Evolutionary conservation across 805 yeast species (phyloP).

Genomic region (Candida ficus): DNA sequence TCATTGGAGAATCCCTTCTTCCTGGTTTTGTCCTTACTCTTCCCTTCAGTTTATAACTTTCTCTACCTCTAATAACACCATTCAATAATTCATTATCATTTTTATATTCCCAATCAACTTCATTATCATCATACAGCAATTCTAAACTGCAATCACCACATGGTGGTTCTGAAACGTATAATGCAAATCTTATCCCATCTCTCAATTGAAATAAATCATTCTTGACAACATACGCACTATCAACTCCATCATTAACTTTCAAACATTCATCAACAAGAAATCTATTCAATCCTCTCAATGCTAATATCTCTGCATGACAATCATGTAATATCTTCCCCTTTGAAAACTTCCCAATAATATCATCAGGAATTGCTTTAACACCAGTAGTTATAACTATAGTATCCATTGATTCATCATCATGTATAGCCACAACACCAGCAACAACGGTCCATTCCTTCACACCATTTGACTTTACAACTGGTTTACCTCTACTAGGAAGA

Average conservation of each 20-base stretch:
- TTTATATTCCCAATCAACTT: constrained; percentile 16
- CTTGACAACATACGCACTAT: constrained; percentile 10
- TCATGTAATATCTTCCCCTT: constrained; percentile 74
- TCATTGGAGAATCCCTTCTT: constrained; percentile 64
- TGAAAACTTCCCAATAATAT: constrained; percentile 29
- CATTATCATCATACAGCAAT: constrained; percentile 26
- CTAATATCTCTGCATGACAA: constrained; percentile 83
- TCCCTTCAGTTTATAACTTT: constrained; percentile 50
- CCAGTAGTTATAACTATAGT: constrained; percentile 69
- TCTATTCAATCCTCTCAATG: constrained; percentile 62
- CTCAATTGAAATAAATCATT: constrained; percentile 29
- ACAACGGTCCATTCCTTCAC: constrained; percentile 77
- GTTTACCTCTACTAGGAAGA: constrained; percentile 46
- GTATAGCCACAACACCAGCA: constrained; percentile 59
- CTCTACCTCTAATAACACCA: constrained; percentile 55
- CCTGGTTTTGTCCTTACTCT: constrained; percentile 92
- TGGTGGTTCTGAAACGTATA: constrained; percentile 73
- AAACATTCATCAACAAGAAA: constrained; percentile 16
- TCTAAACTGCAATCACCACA: constrained; percentile 88
- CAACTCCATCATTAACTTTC: constrained; percentile 4
- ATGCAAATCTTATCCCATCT: constrained; percentile 39
- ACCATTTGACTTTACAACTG: constrained; percentile 57
- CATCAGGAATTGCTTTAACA: constrained; percentile 69
- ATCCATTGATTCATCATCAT: constrained; percentile 20
- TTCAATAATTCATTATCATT: constrained; percentile 11